phyloP scores from a whole-genome alignment of 2,329 filamentous ascomycete species.

The Talaromyces sp. region DNA sequence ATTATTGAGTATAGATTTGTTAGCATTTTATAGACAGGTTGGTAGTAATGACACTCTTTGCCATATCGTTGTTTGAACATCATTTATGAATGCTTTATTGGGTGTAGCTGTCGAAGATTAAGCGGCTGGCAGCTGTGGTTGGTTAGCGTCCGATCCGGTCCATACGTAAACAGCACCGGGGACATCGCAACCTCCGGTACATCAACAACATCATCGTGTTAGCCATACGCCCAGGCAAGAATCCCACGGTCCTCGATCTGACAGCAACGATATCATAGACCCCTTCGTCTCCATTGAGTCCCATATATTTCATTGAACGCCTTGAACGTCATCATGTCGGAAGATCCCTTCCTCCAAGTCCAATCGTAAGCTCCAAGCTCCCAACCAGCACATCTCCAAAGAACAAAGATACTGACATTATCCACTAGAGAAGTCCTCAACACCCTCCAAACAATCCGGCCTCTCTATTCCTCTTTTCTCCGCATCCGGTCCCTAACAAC shows the following conservation, averaged over 20 bases:
- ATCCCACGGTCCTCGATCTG: neutral
- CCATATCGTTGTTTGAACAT: neutral
- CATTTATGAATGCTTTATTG: neutral
- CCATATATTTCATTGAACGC: too few relatives aligned
- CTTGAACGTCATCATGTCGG: constrained; percentile 14
- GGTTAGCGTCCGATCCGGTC: neutral
- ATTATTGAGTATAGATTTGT: constrained; percentile 8
- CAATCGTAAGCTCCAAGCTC: constrained; percentile 37
- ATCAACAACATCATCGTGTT: neutral
- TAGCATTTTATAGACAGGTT: constrained; percentile 9
- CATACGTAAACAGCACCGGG: neutral
- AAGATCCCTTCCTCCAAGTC: constrained; percentile 49
- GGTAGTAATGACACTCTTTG: neutral
- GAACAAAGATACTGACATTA: constrained; percentile 1
- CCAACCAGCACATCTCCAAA: neutral
- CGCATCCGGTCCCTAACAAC: constrained; percentile 86
- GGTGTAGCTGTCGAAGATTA: neutral
- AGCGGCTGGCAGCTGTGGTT: neutral
- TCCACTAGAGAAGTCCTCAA: constrained; percentile 73
- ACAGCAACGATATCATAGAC: neutral
- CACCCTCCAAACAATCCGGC: constrained; percentile 73
- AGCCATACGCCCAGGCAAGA: neutral
- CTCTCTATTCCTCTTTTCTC: constrained; percentile 89
- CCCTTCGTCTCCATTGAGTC: too few relatives aligned
- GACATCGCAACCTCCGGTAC: neutral